phyloP scores from a whole-genome alignment of 2,329 filamentous ascomycete species.

The Xylaria sp. region DNA sequence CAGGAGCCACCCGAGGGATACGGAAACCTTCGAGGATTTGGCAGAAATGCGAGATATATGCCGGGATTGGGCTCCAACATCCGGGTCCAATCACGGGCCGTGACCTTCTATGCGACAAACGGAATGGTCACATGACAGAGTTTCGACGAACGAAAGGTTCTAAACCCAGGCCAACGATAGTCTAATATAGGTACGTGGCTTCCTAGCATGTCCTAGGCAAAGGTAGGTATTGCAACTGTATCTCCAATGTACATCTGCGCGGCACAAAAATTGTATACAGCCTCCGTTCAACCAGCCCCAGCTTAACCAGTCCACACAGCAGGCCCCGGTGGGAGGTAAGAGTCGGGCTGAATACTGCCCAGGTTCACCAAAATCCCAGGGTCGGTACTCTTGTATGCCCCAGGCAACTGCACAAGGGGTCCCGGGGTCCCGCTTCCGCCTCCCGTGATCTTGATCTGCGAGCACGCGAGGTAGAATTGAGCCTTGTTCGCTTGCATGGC shows the following conservation, averaged over 20 bases:
- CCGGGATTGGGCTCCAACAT: no score
- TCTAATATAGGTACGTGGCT: no score
- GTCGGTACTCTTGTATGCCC: conserved; percentile 38
- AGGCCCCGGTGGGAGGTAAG: conserved; percentile 36
- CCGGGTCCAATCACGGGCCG: no score
- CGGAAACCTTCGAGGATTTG: no score
- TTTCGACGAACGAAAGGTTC: no score
- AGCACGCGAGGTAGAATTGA: conserved; percentile 45
- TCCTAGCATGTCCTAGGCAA: no score
- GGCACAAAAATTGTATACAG: neutral
- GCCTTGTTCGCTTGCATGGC: conserved; percentile 40
- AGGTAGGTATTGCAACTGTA: neutral
- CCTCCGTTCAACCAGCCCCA: neutral
- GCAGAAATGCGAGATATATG: no score
- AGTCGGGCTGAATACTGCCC: conserved; percentile 27
- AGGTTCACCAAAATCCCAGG: conserved; percentile 40
- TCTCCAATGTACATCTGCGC: neutral
- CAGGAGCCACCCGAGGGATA: no score
- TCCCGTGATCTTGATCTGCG: conserved; percentile 43
- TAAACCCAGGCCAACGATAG: no score
- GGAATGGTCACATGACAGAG: no score
- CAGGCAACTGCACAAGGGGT: conserved; percentile 37
- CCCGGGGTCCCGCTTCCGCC: conserved; percentile 39
- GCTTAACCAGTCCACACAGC: conserved; percentile 27
- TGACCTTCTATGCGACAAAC: no score